Percentiles rank a stretch among this genome's conserved stretches.
phyloP scores from a whole-genome alignment of 2,329 filamentous ascomycete species.

The Dactylonectria estremocensis region DNA sequence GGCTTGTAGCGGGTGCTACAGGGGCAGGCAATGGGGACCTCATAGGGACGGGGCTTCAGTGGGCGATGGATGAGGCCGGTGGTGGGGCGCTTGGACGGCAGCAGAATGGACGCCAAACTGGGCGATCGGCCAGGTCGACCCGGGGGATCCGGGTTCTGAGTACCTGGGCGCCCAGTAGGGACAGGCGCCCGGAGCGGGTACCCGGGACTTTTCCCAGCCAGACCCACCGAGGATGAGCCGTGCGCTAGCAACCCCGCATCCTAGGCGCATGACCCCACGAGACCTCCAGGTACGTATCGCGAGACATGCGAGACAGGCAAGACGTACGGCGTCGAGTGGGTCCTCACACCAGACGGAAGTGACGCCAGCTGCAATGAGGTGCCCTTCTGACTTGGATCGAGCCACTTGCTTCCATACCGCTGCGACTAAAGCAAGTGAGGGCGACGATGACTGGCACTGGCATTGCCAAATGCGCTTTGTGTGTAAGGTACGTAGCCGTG shows the following conservation, averaged over 20 bases:
- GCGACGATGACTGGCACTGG: conserved; percentile 6
- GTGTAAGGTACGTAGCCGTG: not conserved
- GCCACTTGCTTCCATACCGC: conserved; percentile 30
- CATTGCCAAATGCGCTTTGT: not conserved
- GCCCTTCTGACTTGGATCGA: conserved; percentile 41
- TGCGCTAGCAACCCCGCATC: conserved; percentile 41
- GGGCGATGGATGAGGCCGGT: conserved; percentile 23
- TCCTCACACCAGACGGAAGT: conserved; percentile 40
- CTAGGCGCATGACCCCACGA: conserved; percentile 42
- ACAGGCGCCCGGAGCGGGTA: conserved; percentile 26
- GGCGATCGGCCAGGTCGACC: conserved; percentile 31
- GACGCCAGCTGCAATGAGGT: conserved; percentile 36
- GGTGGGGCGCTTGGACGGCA: conserved; percentile 22
- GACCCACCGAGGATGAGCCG: conserved; percentile 35
- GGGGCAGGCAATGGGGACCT: conserved; percentile 2
- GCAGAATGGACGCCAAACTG: conserved; percentile 1
- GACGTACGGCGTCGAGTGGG: conserved; percentile 39
- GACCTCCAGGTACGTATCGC: conserved; percentile 32
- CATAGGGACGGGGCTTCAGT: conserved; percentile 1
- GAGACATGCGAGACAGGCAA: conserved; percentile 31
- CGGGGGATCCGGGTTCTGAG: conserved; percentile 33
- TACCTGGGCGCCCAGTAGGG: conserved; percentile 29
- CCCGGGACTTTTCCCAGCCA: conserved; percentile 27
- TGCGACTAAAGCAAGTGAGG: conserved; percentile 18
- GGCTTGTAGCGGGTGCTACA: conserved; percentile 22